Base-by-base conservation (phyloP, 2,329 filamentous ascomycete genomes). In the Arthrobotrys iridis region DNA sequence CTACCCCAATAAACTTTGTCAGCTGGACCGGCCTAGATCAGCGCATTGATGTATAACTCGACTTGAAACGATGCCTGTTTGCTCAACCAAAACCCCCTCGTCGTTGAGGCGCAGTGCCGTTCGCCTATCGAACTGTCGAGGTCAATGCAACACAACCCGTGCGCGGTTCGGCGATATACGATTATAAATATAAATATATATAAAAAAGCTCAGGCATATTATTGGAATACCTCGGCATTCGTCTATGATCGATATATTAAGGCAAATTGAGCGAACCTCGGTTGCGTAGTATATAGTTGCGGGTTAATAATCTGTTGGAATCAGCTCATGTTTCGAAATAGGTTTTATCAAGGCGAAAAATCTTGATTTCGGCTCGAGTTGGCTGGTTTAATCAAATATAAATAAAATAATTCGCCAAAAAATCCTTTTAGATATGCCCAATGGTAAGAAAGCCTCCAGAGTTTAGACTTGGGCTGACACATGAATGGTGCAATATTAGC, bases 301-400 rank as follows among this genome's bases (percentile, higher is more conserved):
- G 50, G 50, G 30, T 24, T 55, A 37, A 64, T 41, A 43, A 52
- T 59, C 13, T 28, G 40, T 15, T 40, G 33, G 37, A 45, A 58
- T 18, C 35, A 58, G n/a, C 26, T 59, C 48, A 20, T 18, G 63
- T 67, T 67, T 67, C 50, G 40, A 59, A 67, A 35, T 41, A 24
- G 13, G 37, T 40, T 57, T 66, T 58, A 41, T 41, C 50, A 20
- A 35, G 33, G 10, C n/a, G 1, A 40, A 57, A 37, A 11, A 58
- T 28, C 55, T 37, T 43, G 43, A 37, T 4, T 41, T 59, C 37
- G 63, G 33, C 30, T 67, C 40, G 40, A 52, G n/a, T 52, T 46
- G 18, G 7, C 43, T 55, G 10, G 20, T 59, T 43, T 59, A 28
- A 41, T 7, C 18, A 8, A 40, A 20, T 18, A 15, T 37, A 43